Conservation (phyloP, 345 rosid genomes). For the Cardiospermum halicacabum region DNA sequence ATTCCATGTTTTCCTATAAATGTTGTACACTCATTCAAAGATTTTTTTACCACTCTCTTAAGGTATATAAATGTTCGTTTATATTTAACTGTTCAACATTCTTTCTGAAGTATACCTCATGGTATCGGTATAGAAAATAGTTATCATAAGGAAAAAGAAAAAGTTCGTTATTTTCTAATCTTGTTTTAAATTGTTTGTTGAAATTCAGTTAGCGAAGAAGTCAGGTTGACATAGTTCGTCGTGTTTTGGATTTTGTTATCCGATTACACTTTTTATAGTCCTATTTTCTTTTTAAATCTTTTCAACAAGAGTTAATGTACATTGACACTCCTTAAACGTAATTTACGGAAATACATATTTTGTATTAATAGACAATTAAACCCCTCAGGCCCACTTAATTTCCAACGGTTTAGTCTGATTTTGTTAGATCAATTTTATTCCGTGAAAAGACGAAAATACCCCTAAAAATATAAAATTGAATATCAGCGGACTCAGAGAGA, state of each 20-base stretch:
- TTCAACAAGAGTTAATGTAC: too few species aligned
- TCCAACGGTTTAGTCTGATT: too few species aligned
- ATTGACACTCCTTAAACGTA: too few species aligned
- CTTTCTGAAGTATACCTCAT: constrained; percentile 7
- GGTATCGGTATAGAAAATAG: constrained; percentile 5
- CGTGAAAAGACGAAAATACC: too few species aligned
- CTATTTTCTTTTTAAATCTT: too few species aligned
- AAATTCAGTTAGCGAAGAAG: not conserved
- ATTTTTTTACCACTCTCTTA: not conserved
- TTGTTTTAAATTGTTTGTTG: constrained; percentile 1
- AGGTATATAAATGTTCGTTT: not conserved
- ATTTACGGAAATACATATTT: too few species aligned
- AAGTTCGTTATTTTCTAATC: not conserved
- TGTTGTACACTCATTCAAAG: not conserved
- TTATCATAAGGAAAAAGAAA: not conserved
- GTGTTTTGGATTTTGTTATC: not conserved
- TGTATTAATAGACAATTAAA: too few species aligned
- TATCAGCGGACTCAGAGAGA: too few species aligned
- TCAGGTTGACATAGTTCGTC: not conserved
- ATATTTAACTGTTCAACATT: not conserved
- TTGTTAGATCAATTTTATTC: too few species aligned
- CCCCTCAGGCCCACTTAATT: too few species aligned
- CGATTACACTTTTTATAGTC: too few species aligned
- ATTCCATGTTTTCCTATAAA: not conserved
- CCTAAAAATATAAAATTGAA: too few species aligned